A percentile compares a stretch with the other conserved stretches of the same genome.
Evolutionary conservation across 2,329 filamentous ascomycete genomes (phyloP).

Genomic region (Monilinia laxa): DNA sequence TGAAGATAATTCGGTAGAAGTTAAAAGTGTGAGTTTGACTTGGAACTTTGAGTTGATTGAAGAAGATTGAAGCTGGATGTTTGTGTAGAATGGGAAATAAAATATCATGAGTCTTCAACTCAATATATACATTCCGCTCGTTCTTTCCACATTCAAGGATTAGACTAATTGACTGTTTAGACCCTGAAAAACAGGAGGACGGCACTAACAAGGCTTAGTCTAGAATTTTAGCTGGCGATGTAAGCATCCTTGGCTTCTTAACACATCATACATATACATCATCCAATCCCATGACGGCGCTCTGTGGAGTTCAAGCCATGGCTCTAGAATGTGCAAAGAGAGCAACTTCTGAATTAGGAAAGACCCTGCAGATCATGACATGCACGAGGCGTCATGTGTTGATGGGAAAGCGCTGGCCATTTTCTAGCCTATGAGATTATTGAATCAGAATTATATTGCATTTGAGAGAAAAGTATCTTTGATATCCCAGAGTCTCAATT

Average conservation of each 20-base stretch:
- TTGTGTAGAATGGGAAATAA: neutral
- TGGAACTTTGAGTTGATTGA: neutral
- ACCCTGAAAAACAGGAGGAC: slow-evolving; percentile 11
- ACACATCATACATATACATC: slow-evolving; percentile 8
- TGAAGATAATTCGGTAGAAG: neutral
- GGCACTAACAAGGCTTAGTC: neutral
- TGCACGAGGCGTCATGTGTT: neutral
- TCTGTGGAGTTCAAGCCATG: neutral
- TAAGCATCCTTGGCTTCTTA: neutral
- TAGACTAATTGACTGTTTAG: neutral
- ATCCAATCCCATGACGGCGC: slow-evolving; percentile 6
- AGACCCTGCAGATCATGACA: slow-evolving; percentile 16
- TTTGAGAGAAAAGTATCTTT: neutral
- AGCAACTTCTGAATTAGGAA: neutral
- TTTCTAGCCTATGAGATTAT: slow-evolving; percentile 2
- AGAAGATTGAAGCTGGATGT: neutral
- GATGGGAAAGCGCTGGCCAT: slow-evolving; percentile 4
- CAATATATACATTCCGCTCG: slow-evolving; percentile 6
- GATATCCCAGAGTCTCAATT: too few species aligned
- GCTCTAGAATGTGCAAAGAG: neutral
- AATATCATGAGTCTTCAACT: neutral
- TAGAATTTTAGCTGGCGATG: neutral
- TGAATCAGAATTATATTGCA: neutral
- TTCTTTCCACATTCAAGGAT: neutral
- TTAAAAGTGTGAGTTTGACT: neutral